Evolutionary conservation across 2,329 filamentous ascomycete species (phyloP), one percentile per base, ranked within the genome.

Genomic region (Paraconiothyrium brasiliense): DNA sequence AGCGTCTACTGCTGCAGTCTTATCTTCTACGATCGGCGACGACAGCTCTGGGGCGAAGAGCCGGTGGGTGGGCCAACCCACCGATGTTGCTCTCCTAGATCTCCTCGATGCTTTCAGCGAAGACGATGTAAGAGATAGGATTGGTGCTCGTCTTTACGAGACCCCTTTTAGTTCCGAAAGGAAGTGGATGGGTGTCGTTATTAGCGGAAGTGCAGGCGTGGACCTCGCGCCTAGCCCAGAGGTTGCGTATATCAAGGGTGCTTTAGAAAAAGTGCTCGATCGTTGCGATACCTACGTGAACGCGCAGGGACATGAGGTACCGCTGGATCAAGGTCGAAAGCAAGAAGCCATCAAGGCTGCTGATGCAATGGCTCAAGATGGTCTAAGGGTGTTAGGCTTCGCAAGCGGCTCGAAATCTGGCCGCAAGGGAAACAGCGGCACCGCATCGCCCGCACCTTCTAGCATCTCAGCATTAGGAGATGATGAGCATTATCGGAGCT

Each of bases 151-250:
- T 52, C 87, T 91, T 35, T 89, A 89, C 47, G 95, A 99, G 78
- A 94, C 92, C 0, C 94, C 95, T 0, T 99, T 99, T 79, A 98
- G 94, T 76, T 99, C 95, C 0, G 93, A 97, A 76, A 88, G 94
- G 60, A 99, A 99, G 79, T 99, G 94, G 94, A 99, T 99, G 96
- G 96, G 96, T 37, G 94, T 97, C 32, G 91, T 93, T 1, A 92
- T 97, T 65, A 73, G 78, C 60, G 79, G 80, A 35, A 79, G 77
- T 60, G 73, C 81, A 47, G 82, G 84, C 24, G 84, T 87, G 51
- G 83, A 84, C 32, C 80, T 83, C 34, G 65, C 64, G 61, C 82
- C 83, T 57, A 89, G 91, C 41, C 88, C 89, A 63, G 92, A 97
- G 71, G 89, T 93, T 67, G 94, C 93, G 0, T 99, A 98, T 77